Conservation (phyloP, 352 stramenopile species). For the Blastocystis sp. region DNA sequence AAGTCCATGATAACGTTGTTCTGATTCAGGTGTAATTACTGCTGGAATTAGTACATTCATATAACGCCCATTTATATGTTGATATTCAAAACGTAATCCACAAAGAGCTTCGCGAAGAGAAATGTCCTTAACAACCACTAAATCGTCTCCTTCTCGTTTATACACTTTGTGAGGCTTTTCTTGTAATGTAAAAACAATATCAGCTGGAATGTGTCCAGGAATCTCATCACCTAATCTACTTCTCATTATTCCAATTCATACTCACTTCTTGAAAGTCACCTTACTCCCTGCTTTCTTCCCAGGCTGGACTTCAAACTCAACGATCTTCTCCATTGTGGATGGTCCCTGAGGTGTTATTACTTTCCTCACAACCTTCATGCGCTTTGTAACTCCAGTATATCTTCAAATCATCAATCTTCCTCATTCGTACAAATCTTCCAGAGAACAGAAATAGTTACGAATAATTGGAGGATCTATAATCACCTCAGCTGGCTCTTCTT, state of each 20-base stretch:
- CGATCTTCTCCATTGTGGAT: conserved; percentile 73
- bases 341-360: conserved; percentile 65
- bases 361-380: conserved; percentile 75
- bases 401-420: not conserved
- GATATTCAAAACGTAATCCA: conserved; percentile 18
- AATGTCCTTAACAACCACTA: conserved; percentile 68
- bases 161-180: conserved; percentile 69
- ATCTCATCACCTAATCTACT: conserved; percentile 68
- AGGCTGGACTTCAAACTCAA: conserved; percentile 80
- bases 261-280: conserved; percentile 69
- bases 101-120: conserved; percentile 69
- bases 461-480: conserved; percentile 70
- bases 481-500: not conserved
- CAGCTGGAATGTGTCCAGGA: conserved; percentile 68
- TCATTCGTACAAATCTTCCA: conserved; percentile 78
- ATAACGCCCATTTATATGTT: conserved; percentile 29
- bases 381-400: conserved; percentile 77
- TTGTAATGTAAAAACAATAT: conserved; percentile 71
- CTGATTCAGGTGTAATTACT: conserved; percentile 40
- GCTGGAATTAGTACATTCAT: conserved; percentile 47
- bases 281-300: conserved; percentile 85
- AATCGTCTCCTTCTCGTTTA: conserved; percentile 68
- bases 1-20: conserved; percentile 46
- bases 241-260: not conserved
- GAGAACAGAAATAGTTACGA: conserved; percentile 72